Conservation (phyloP, 2,329 filamentous ascomycete genomes). For the Microdochium bolleyi region DNA sequence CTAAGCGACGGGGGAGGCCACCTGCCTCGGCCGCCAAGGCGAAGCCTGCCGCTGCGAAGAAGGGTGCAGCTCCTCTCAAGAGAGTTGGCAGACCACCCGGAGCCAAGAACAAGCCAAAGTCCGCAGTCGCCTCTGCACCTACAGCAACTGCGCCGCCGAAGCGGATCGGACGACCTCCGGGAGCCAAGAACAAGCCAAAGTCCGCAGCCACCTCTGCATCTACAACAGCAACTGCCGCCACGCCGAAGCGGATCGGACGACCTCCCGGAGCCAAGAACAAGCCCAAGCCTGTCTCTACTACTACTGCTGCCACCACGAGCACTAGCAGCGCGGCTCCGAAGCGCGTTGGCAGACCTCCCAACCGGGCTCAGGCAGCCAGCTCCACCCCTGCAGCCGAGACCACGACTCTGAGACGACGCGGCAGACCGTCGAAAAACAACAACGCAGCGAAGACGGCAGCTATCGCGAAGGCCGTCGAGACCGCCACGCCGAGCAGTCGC, state of each 20-base stretch:
- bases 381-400: conserved; percentile 1
- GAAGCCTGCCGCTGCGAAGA: conserved; percentile 1
- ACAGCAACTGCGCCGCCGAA: not conserved
- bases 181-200: conserved; percentile 7
- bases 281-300: conserved; percentile 1
- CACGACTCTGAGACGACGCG: not conserved
- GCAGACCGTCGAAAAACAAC: not conserved
- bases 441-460: not conserved
- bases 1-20: not conserved
- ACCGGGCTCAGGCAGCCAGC: not conserved
- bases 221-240: not conserved
- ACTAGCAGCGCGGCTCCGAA: not conserved
- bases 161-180: not conserved
- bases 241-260: not conserved
- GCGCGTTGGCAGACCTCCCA: not conserved
- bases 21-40: conserved; percentile 5
- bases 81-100: not conserved
- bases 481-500: conserved; percentile 6
- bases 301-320: not conserved
- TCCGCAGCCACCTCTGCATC: not conserved
- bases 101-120: not conserved
- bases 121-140: no score
- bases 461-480: conserved; percentile 1
- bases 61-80: not conserved
- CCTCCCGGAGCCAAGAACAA: conserved; percentile 6